Base-by-base conservation (phyloP, 805 yeast species). In the Starmerella potacharoeniae region DNA sequence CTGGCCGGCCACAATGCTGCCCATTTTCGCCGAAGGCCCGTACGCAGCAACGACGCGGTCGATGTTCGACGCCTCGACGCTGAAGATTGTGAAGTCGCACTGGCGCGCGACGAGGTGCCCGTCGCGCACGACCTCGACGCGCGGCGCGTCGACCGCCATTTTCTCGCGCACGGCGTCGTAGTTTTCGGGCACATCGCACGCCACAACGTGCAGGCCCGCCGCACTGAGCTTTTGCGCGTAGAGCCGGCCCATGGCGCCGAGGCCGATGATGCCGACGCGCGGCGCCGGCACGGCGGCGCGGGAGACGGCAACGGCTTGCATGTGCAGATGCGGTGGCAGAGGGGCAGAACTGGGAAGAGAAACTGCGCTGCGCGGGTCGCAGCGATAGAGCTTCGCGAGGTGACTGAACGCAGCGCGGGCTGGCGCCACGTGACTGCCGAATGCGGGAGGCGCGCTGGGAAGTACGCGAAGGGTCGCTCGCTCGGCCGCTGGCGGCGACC, bases 1-100 rank as follows among this genome's bases (percentile, higher is more conserved):
- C 69, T 93, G 98, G 7, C 98, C 98, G n/a, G 97, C 98, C 5
- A 93, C 95, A 43, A 90, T 80, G 3, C 95, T 84, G 2, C 95
- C 95, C 4, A 82, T 70, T 66, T 91, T 91, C 4, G 96, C 82
- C 0, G 73, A 84, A 0, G 95, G 91, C 0, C 95, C 97, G 69
- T 91, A 91, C 40, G 71, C 45, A 5, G 78, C 65, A 5, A 89
- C 95, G 40, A 93, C 86, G 55, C 76, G 75, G 48, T 74, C 80
- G 50, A 93, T 83, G 65, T 81, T 80, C 59, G 84, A 95, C 1
- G 97, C 96, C 69, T 93, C 98, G 3, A 93, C 97, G 54, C 90
- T 82, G 74, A 90, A 93, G 54, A 93, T 82, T 52, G 85, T 78
- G 66, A 82, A 88, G 67, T 93, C 97, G 43, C 95, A 75, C 7